A percentile compares a stretch with the other conserved stretches of the same genome.
Evolutionary conservation across 78 protist species (phyloP).

Genomic region (Creolimax fragrantissima): DNA sequence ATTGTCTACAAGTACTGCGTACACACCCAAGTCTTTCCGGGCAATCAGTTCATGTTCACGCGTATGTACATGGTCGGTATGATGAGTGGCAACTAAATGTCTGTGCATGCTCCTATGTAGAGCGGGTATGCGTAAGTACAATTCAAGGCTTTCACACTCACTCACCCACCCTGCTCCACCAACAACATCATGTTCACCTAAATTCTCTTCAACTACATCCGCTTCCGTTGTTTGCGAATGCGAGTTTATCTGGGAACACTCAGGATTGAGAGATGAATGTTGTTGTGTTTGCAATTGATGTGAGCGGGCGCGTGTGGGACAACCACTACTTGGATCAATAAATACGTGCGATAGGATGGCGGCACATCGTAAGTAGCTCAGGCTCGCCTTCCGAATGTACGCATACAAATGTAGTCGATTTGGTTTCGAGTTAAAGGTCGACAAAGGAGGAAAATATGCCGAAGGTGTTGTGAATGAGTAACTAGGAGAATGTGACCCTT

Average conservation of each 20-base stretch:
- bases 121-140: neutral
- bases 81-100: too few relatives aligned
- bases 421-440: neutral
- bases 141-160: neutral
- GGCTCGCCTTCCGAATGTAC: neutral
- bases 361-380: neutral
- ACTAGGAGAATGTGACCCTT: too few relatives aligned
- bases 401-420: neutral
- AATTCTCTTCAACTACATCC: too few relatives aligned
- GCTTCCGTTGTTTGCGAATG: too few relatives aligned
- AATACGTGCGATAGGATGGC: neutral
- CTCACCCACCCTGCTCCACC: neutral
- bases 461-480: too few relatives aligned
- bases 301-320: too few relatives aligned
- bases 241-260: too few relatives aligned
- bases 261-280: too few relatives aligned
- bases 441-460: too few relatives aligned
- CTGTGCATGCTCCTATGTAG: neutral
- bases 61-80: neutral
- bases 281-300: too few relatives aligned
- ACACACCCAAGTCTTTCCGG: too few relatives aligned
- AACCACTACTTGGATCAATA: neutral
- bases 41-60: neutral
- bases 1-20: neutral
- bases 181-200: too few relatives aligned